Evolutionary conservation across 2,329 filamentous ascomycete genomes (phyloP), one percentile per base, ranked within the genome.

Genomic region (Pseudogymnoascus sp.): DNA sequence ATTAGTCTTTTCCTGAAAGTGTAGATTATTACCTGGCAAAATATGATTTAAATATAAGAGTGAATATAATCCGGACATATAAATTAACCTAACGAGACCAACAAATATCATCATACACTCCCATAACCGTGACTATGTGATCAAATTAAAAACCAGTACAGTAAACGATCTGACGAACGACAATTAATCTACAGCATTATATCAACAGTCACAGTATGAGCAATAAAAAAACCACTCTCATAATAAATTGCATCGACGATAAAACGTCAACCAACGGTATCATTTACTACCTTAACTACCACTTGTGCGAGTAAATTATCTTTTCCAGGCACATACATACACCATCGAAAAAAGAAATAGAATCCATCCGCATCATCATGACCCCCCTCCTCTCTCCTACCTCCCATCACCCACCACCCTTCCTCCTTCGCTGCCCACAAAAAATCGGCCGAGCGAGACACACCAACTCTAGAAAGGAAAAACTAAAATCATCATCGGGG

Each of bases 241-340:
- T 57, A 34, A 57, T 57, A 57, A 57, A 57, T 34, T 34, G 51
- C n/a, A 57, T 57, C 29, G 51, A 57, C 51, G 51, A 57, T 57
- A 36, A 34, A 36, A 57, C 29, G 51, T 36, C 51, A 57, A 57
- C 16, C 51, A 57, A 57, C 51, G 51, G 21, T 29, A 29, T 16
- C 51, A 57, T 57, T 57, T 57, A 57, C 51, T 57, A 57, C 51
- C 29, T 34, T 34, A 57, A 34, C 51, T 57, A 57, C 29, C 23
- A 26, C 23, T 26, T 26, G 29, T 57, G 51, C 47, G 8, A 16
- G 47, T 31, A 21, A 57, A 21, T 36, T 21, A 57, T 57, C 51
- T 57, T 57, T 54, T 18, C 29, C 29, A 18, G 51, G 51, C 51
- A 57, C 29, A 12, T 57, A 57, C 51, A 57, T 57, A 57, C 51